These are phyloP conservation scores for Euphorbia celastroides DNA, from an alignment of 441 rosid species.

Conservation along the genomic window DNA sequence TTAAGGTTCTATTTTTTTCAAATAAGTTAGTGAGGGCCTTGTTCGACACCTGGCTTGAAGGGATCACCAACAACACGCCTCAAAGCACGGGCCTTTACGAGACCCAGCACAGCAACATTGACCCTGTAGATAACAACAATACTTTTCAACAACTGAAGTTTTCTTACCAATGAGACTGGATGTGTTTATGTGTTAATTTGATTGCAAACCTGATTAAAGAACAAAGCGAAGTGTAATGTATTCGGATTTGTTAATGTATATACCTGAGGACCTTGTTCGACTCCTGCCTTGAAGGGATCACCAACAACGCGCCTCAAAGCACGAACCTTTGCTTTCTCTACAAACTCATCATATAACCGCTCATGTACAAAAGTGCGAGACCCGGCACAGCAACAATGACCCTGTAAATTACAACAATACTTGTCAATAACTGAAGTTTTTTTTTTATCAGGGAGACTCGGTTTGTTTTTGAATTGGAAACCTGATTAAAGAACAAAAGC, in stretches of 20 bases:
- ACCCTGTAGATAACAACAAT: slow-evolving; percentile 42
- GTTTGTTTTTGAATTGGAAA: slow-evolving; percentile 2
- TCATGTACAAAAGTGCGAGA: slow-evolving; percentile 82
- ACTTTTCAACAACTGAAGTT: neutral
- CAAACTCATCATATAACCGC: slow-evolving; percentile 68
- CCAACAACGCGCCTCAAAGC: slow-evolving; percentile 69
- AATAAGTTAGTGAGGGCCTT: slow-evolving; percentile 98
- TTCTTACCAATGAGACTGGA: neutral
- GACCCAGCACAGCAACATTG: slow-evolving; percentile 93
- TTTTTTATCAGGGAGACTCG: neutral
- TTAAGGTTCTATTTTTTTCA: too few species aligned
- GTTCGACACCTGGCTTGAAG: slow-evolving; percentile 70
- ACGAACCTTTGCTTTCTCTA: slow-evolving; percentile 74
- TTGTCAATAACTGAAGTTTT: neutral
- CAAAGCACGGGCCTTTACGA: slow-evolving; percentile 63
- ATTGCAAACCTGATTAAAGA: slow-evolving; percentile 68
- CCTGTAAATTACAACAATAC: slow-evolving; percentile 36
- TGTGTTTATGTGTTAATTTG: neutral
- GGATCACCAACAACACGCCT: slow-evolving; percentile 82
- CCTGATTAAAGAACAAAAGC: slow-evolving; percentile 89
- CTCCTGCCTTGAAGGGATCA: slow-evolving; percentile 77
- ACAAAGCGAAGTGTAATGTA: slow-evolving; percentile 67
- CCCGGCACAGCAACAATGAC: slow-evolving; percentile 90
- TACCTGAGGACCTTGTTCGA: slow-evolving; percentile 93
- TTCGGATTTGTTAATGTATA: too few species aligned